phyloP scores from a whole-genome alignment of 1,284 basidiomycete species.

The Pyrrhoderma noxium region DNA sequence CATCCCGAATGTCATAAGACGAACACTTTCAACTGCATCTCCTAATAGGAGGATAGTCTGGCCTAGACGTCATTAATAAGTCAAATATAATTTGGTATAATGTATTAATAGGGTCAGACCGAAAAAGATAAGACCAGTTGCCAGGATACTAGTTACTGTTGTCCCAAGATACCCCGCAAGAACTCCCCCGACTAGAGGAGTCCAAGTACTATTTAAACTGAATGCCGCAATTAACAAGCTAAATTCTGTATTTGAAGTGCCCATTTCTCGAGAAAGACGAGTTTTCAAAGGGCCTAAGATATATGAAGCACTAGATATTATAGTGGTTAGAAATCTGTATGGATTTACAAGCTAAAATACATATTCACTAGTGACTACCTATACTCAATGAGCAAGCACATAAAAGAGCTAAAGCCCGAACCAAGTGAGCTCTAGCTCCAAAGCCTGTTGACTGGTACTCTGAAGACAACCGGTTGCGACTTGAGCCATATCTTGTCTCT shows the following conservation, averaged over 20 bases:
- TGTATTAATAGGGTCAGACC: constrained; percentile 33
- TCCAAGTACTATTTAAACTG: constrained; percentile 76
- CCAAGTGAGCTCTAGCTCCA: constrained; percentile 34
- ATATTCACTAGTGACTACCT: constrained; percentile 64
- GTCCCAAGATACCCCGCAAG: constrained; percentile 64
- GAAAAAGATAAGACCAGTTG: constrained; percentile 61
- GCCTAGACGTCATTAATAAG: constrained; percentile 31
- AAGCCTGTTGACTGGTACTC: background rate
- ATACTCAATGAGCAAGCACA: constrained; percentile 71
- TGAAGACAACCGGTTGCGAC: too few species aligned
- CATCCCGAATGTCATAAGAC: constrained; percentile 61
- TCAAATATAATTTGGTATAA: constrained; percentile 14
- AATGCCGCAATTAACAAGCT: constrained; percentile 68
- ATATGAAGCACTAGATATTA: constrained; percentile 49
- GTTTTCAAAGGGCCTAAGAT: constrained; percentile 72
- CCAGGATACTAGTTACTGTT: constrained; percentile 59
- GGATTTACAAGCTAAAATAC: background rate
- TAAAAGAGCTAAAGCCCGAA: constrained; percentile 55
- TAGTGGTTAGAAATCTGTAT: background rate
- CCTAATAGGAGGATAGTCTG: constrained; percentile 57
- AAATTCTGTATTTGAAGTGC: constrained; percentile 71
- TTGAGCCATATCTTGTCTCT: background rate
- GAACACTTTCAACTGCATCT: constrained; percentile 49
- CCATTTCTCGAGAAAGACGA: constrained; percentile 61
- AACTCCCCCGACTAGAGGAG: constrained; percentile 64